Percentiles rank a stretch among this genome's conserved stretches.
These are phyloP conservation scores for Coprinopsis strossmayeri DNA, from an alignment of 768 basidiomycete genomes.

Conservation along the genomic window DNA sequence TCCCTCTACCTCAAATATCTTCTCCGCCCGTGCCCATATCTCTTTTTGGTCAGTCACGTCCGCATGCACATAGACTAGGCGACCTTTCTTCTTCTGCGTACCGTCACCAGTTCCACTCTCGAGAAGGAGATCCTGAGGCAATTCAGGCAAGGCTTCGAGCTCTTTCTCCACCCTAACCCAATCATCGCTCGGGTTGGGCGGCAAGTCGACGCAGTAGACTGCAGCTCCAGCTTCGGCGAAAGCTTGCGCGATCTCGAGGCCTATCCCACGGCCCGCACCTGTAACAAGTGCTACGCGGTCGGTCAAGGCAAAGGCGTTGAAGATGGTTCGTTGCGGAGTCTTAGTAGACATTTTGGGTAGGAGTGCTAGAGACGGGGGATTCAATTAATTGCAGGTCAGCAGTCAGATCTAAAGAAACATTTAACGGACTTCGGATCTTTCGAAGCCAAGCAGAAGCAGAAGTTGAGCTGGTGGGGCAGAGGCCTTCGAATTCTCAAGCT, in stretches of 20 bases:
- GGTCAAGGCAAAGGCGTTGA: constrained; percentile 15
- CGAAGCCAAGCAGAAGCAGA: no score
- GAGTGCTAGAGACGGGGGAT: no score
- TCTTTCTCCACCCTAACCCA: constrained; percentile 44
- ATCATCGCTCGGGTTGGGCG: constrained; percentile 37
- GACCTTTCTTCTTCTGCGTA: constrained; percentile 21
- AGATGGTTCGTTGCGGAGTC: constrained; percentile 12
- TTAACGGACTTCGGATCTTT: no score
- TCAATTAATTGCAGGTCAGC: no score
- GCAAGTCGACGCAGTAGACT: constrained; percentile 60
- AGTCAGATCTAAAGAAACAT: no score
- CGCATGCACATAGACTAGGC: constrained; percentile 41
- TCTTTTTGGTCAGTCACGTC: constrained; percentile 52
- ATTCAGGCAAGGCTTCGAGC: constrained; percentile 24
- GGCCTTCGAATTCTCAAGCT: no score
- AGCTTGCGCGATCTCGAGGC: constrained; percentile 22
- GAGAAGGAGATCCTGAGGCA: background rate
- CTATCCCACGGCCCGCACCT: constrained; percentile 22
- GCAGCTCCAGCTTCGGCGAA: constrained; percentile 21
- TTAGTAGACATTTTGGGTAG: no score
- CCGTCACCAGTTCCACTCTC: constrained; percentile 7
- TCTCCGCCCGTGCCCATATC: constrained; percentile 39
- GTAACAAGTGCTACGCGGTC: constrained; percentile 20
- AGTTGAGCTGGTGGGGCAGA: no score
- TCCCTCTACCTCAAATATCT: constrained; percentile 52